These are phyloP conservation scores for Breviolum minutum DNA, from an alignment of 73 alveolate genomes.

Conservation along the genomic window DNA sequence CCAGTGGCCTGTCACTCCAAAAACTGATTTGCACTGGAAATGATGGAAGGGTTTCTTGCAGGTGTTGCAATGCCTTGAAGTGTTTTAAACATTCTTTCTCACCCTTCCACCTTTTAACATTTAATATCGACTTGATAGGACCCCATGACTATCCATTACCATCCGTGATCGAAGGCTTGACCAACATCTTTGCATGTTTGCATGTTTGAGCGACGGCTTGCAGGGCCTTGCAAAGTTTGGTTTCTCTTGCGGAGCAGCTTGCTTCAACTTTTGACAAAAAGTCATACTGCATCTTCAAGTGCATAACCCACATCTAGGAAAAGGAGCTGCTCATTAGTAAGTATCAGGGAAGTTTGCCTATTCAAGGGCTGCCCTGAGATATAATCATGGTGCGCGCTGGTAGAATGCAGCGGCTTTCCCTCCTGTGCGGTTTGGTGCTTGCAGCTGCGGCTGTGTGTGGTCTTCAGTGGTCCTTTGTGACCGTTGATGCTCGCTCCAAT, in stretches of 20 bases:
- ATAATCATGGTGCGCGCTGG: neutral
- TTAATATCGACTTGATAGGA: no score
- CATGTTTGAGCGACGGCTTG: neutral
- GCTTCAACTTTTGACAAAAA: neutral
- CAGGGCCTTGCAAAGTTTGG: neutral
- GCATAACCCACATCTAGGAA: no score
- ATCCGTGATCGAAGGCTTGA: no score
- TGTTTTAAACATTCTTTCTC: no score
- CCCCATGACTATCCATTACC: no score
- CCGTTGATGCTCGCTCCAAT: constrained; percentile 14
- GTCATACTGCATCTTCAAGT: neutral
- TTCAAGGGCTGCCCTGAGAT: neutral
- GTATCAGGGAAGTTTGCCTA: no score
- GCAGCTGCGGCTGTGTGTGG: constrained; percentile 57
- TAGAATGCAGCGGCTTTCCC: constrained; percentile 8
- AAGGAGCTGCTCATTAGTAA: no score
- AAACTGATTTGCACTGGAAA: no score
- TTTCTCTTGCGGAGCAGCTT: constrained; percentile 4
- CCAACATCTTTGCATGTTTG: no score
- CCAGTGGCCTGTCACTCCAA: no score
- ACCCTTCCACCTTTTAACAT: no score
- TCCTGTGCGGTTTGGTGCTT: constrained; percentile 19
- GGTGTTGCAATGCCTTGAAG: neutral
- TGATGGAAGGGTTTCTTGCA: no score
- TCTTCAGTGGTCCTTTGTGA: constrained; percentile 40